Evolutionary conservation across 1,139 yeast genomes (phyloP).

Genomic region (Wickerhamiella infanticola): DNA sequence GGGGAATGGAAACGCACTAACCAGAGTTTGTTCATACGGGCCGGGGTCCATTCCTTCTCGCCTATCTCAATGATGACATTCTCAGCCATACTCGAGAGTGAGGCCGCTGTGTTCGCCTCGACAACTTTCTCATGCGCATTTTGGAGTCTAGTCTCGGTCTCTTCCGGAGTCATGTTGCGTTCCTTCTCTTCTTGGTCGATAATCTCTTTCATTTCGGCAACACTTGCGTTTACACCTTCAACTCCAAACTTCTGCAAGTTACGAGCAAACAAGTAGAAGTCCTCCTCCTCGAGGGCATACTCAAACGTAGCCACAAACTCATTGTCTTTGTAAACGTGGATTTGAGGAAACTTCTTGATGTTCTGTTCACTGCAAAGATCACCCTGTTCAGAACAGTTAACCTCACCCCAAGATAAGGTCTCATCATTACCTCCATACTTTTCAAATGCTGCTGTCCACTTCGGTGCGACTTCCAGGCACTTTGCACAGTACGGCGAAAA

Average conservation of each 20-base stretch:
- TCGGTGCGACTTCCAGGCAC: constrained; percentile 27
- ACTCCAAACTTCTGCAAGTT: background rate
- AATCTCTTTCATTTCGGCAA: background rate
- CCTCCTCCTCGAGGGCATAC: constrained; percentile 5
- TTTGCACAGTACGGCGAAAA: constrained; percentile 30
- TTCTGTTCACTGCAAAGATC: constrained; percentile 25
- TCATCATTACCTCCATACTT: constrained; percentile 14
- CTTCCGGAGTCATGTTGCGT: background rate
- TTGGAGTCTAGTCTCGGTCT: background rate
- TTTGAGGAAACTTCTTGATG: constrained; percentile 23
- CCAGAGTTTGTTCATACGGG: constrained; percentile 20
- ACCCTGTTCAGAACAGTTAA: constrained; percentile 28
- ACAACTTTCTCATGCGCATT: background rate
- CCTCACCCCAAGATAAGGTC: constrained; percentile 24
- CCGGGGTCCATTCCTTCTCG: background rate
- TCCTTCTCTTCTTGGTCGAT: background rate
- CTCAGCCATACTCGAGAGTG: background rate
- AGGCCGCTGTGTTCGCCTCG: background rate
- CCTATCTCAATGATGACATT: background rate
- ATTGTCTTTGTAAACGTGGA: constrained; percentile 24
- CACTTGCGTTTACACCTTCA: background rate
- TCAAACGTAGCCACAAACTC: constrained; percentile 10
- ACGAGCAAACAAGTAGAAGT: background rate
- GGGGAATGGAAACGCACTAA: constrained; percentile 29
- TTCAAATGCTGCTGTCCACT: constrained; percentile 21